Base-by-base conservation (phyloP, 2,329 filamentous ascomycete species). In the Geosmithia putterillii region DNA sequence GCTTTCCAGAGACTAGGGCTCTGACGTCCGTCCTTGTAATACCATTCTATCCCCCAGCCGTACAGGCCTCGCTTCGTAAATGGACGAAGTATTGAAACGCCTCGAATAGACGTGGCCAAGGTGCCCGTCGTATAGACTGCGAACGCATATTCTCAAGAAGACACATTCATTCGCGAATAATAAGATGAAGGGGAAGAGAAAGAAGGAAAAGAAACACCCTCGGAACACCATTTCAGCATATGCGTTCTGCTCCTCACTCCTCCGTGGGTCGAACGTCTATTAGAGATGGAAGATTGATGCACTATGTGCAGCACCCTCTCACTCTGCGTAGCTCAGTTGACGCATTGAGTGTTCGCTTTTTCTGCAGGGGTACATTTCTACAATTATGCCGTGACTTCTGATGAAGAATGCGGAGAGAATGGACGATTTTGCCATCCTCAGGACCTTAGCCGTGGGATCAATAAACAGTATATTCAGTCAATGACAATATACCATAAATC, bases 211-310 rank as follows among this genome's bases (percentile, higher is more conserved):
- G 10, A 32, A 32, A 32, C 23, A 25, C 10, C 6, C 23, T 7
- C 6, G 23, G 5, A 9, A 8, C 37, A 18, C 66, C 66, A 71
- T 70, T 66, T 66, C 59, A 72, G 69, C 69, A 72, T 73, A 71
- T 72, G 56, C 69, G 66, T 69, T 69, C 66, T 62, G 59, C 61
- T 54, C 57, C 57, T 59, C 54, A 51, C 64, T 69, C 61, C 57
- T 60, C 69, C 67, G 56, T 72, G 69, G 66, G 66, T 66, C 62
- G 66, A 66, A 69, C 61, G 69, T 66, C 69, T 72, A 73, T 67
- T 65, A 65, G 59, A 63, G 60, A 65, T 73, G 70, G 70, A 65
- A 73, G 63, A 73, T 64, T 47, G 51, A 71, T 52, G 58, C 47
- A 43, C 35, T 34, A 2, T 34, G 22, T 43, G 37, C 42, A 23